Conservation (phyloP, 2,329 filamentous ascomycete genomes). For the Claviceps capensis region DNA sequence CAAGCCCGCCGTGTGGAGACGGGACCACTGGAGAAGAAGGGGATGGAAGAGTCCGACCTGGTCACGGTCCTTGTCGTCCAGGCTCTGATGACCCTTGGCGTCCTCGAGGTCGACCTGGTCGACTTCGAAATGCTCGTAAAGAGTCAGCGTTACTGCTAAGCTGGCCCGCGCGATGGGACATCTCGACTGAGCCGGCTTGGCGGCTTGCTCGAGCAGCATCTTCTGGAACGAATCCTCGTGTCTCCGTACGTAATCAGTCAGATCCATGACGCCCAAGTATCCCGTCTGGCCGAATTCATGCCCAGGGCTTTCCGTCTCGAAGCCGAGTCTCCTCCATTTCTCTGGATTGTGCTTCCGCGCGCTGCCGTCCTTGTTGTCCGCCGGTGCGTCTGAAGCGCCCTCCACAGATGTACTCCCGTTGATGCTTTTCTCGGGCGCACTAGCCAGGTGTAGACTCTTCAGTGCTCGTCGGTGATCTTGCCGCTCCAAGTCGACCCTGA, state of each 20-base stretch:
- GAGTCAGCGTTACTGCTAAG: conserved; percentile 69
- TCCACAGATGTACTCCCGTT: conserved; percentile 25
- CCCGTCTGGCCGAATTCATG: conserved; percentile 76
- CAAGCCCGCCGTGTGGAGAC: conserved; percentile 72
- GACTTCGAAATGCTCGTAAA: conserved; percentile 94
- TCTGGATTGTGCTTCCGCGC: conserved; percentile 62
- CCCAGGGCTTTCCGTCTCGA: conserved; percentile 77
- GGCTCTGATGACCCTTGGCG: conserved; percentile 55
- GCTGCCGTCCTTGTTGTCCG: conserved; percentile 40
- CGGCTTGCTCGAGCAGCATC: conserved; percentile 76
- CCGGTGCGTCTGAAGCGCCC: conserved; percentile 17
- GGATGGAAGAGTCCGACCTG: conserved; percentile 81
- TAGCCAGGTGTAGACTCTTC: conserved; percentile 73
- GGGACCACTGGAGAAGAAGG: conserved; percentile 82
- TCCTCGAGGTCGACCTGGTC: conserved; percentile 74
- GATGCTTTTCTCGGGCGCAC: conserved; percentile 46
- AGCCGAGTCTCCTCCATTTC: conserved; percentile 87
- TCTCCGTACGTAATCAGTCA: conserved; percentile 85
- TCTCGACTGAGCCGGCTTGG: conserved; percentile 53
- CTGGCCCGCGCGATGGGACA: conserved; percentile 83
- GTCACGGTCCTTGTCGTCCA: conserved; percentile 71
- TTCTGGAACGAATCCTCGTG: conserved; percentile 91
- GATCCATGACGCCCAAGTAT: conserved; percentile 92
- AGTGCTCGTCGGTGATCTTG: conserved; percentile 79
- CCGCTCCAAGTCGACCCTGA: conserved; percentile 71